These are phyloP conservation scores for Diaporthe aspalathi DNA, from an alignment of 2,329 filamentous ascomycete species.

Conservation along the genomic window DNA sequence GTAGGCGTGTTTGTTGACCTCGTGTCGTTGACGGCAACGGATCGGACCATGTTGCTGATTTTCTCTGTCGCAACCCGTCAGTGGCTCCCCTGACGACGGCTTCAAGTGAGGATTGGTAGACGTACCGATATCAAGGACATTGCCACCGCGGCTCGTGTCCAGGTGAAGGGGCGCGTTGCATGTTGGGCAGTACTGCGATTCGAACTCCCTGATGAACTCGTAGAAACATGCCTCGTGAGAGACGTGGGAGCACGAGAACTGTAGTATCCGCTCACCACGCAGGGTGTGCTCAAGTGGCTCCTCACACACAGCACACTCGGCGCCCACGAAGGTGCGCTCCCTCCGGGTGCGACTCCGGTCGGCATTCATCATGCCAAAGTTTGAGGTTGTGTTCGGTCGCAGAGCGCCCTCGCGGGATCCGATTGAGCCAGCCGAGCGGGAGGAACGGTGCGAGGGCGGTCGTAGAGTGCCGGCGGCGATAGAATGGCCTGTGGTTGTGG, in stretches of 20 bases:
- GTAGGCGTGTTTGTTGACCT: constrained; percentile 64
- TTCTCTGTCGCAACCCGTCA: constrained; percentile 74
- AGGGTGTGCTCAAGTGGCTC: constrained; percentile 96
- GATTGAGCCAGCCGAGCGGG: constrained; percentile 51
- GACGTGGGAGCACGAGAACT: constrained; percentile 97
- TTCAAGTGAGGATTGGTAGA: not conserved
- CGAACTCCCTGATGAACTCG: constrained; percentile 95
- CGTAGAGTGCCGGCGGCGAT: constrained; percentile 52
- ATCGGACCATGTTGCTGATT: constrained; percentile 91
- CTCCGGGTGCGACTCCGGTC: constrained; percentile 83
- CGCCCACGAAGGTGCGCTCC: constrained; percentile 95
- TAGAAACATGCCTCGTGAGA: constrained; percentile 99
- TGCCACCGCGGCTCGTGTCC: constrained; percentile 92
- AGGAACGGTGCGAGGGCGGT: constrained; percentile 52
- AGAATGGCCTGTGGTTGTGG: constrained; percentile 50
- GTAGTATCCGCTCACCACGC: constrained; percentile 90
- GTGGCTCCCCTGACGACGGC: constrained; percentile 37
- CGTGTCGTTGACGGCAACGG: constrained; percentile 76
- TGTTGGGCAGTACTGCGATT: constrained; percentile 92
- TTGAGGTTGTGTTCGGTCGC: constrained; percentile 58
- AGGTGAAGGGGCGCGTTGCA: constrained; percentile 92
- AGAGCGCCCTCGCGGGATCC: constrained; percentile 52
- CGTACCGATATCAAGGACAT: constrained; percentile 90
- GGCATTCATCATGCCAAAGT: constrained; percentile 73
- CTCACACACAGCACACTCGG: constrained; percentile 95